These are phyloP conservation scores for Limtongia smithiae DNA, from an alignment of 805 yeast species.

Conservation along the genomic window DNA sequence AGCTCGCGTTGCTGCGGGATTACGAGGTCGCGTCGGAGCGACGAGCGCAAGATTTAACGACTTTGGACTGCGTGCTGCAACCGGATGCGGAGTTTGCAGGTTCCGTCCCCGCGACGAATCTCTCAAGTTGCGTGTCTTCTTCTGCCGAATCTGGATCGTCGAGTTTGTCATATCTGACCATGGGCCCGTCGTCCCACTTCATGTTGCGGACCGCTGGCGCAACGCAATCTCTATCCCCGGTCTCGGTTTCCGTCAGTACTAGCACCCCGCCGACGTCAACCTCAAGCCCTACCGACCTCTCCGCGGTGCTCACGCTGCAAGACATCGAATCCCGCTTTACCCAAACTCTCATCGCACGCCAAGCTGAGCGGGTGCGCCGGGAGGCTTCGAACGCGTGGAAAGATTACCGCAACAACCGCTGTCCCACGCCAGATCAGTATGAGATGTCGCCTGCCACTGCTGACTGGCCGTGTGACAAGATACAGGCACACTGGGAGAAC, in stretches of 20 bases:
- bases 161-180: too few relatives aligned
- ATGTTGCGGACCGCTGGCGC: too few relatives aligned
- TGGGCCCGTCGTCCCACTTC: too few relatives aligned
- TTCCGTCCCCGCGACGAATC: too few relatives aligned
- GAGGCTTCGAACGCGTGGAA: neutral
- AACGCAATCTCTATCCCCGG: too few relatives aligned
- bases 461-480: slow-evolving; percentile 6
- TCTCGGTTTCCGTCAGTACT: too few relatives aligned
- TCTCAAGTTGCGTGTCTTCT: too few relatives aligned
- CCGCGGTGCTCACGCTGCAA: neutral
- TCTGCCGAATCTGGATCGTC: too few relatives aligned
- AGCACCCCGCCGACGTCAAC: too few relatives aligned
- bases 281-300: neutral
- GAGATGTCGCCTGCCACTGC: neutral
- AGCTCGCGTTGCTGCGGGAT: neutral
- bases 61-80: too few relatives aligned
- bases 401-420: neutral
- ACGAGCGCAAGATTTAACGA: neutral
- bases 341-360: too few relatives aligned
- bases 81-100: neutral
- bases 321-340: neutral
- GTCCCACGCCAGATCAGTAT: slow-evolving; percentile 11
- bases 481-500: slow-evolving; percentile 4
- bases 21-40: neutral
- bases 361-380: too few relatives aligned